Evolutionary conservation across 768 basidiomycete species (phyloP).

Genomic region (Mycena olivaceomarginata): DNA sequence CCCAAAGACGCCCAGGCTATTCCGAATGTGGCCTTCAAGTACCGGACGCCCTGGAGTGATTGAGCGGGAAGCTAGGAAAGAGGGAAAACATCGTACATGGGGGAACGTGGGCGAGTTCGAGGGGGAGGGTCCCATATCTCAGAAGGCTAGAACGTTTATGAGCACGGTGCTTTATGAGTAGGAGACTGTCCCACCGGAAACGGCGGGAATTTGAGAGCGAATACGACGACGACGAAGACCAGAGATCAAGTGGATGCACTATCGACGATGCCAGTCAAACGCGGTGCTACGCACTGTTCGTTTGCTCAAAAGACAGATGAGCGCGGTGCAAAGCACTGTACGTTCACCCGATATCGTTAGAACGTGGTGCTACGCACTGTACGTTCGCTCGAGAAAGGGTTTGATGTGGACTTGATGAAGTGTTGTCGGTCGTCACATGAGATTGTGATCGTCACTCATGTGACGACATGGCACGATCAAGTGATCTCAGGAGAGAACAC

Average conservation of each 20-base stretch:
- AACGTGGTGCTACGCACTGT: slow-evolving; percentile 38
- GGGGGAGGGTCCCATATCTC: slow-evolving; percentile 32
- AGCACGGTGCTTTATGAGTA: slow-evolving; percentile 15
- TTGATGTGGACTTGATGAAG: too few relatives aligned
- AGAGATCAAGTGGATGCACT: too few relatives aligned
- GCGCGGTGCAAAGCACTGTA: slow-evolving; percentile 29
- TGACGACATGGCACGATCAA: too few relatives aligned
- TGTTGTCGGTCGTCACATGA: too few relatives aligned
- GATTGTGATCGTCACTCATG: too few relatives aligned
- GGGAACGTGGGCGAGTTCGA: slow-evolving; percentile 18
- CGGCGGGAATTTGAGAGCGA: not conserved
- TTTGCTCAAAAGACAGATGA: not conserved
- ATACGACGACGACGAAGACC: too few relatives aligned
- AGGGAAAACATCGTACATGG: slow-evolving; percentile 23
- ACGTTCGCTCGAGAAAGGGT: slow-evolving; percentile 14
- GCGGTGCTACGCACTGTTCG: not conserved
- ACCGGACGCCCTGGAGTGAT: slow-evolving; percentile 8
- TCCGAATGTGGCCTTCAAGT: slow-evolving; percentile 34
- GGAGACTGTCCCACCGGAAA: slow-evolving; percentile 18
- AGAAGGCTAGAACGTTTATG: slow-evolving; percentile 13
- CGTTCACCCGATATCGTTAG: slow-evolving; percentile 21
- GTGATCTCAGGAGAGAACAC: too few relatives aligned
- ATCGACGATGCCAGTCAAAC: too few relatives aligned
- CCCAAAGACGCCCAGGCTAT: slow-evolving; percentile 38
- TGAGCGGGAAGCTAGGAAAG: slow-evolving; percentile 1